Evolutionary conservation across 306 rosid genomes (phyloP).

Genomic region (Prunus fruticosa): DNA sequence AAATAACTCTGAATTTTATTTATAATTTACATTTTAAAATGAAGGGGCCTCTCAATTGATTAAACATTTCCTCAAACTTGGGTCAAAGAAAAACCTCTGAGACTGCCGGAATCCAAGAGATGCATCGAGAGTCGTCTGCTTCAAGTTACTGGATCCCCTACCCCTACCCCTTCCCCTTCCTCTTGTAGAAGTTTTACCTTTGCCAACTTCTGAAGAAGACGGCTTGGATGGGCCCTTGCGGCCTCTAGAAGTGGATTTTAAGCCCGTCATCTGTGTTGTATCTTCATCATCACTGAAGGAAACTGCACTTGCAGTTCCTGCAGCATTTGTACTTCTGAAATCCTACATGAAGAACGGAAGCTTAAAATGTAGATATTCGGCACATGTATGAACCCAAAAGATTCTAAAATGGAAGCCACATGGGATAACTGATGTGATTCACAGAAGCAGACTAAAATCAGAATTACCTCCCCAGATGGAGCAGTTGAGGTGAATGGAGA

Average conservation of each 20-base stretch:
- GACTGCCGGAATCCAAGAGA: slow-evolving; percentile 73
- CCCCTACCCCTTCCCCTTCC: slow-evolving; percentile 91
- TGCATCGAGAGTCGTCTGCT: slow-evolving; percentile 93
- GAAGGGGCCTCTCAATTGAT: neutral
- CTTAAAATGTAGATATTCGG: slow-evolving; percentile 11
- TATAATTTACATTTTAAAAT: neutral
- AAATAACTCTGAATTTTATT: neutral
- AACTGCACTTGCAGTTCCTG: slow-evolving; percentile 61
- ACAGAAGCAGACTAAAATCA: slow-evolving; percentile 14
- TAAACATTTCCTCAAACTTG: slow-evolving; percentile 8
- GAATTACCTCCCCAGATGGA: slow-evolving; percentile 57
- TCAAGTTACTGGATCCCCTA: slow-evolving; percentile 57
- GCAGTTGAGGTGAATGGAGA: slow-evolving; percentile 41
- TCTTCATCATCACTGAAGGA: slow-evolving; percentile 95
- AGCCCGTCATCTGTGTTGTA: slow-evolving; percentile 43
- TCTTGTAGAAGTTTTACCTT: slow-evolving; percentile 50
- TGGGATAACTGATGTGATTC: slow-evolving; percentile 9
- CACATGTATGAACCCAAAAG: neutral
- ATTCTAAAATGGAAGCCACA: slow-evolving; percentile 1
- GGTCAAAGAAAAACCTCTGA: slow-evolving; percentile 57
- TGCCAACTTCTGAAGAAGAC: slow-evolving; percentile 32
- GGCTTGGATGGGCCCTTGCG: slow-evolving; percentile 52
- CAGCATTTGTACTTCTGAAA: slow-evolving; percentile 52
- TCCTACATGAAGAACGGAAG: slow-evolving; percentile 42
- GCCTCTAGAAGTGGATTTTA: slow-evolving; percentile 69